Conservation (phyloP, 2,329 filamentous ascomycete genomes). For the Herpotrichia juniperi region DNA sequence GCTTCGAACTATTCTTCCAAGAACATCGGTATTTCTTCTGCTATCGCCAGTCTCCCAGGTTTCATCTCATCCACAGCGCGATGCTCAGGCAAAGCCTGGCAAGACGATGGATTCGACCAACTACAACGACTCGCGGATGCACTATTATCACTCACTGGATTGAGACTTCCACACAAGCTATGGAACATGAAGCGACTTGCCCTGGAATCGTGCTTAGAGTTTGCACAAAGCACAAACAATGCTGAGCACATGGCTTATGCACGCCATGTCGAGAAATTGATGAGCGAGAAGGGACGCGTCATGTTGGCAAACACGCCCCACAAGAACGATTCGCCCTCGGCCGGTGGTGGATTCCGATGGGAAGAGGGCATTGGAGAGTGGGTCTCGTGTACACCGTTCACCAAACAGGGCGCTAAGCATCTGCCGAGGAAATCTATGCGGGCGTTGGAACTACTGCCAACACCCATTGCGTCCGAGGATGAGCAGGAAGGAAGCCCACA, state of each 20-base stretch:
- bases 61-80: constrained; percentile 41
- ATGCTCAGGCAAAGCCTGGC: constrained; percentile 42
- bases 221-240: constrained; percentile 37
- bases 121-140: constrained; percentile 36
- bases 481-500: neutral
- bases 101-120: constrained; percentile 41
- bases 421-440: constrained; percentile 22
- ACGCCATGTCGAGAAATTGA: constrained; percentile 36
- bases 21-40: constrained; percentile 25
- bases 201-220: constrained; percentile 44
- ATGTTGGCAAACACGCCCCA: constrained; percentile 32
- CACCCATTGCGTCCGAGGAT: constrained; percentile 32
- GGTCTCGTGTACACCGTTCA: constrained; percentile 50
- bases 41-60: constrained; percentile 30
- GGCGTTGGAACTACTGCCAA: constrained; percentile 30
- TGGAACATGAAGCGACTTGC: constrained; percentile 46
- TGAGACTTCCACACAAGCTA: constrained; percentile 33
- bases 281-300: constrained; percentile 34
- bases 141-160: constrained; percentile 29
- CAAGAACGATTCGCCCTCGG: constrained; percentile 33
- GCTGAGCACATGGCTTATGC: constrained; percentile 35
- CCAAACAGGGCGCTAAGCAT: constrained; percentile 23
- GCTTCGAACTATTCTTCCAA: constrained; percentile 27
- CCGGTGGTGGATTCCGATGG: constrained; percentile 46
- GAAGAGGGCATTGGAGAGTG: constrained; percentile 55